A percentile compares a stretch with the other conserved stretches of the same genome.
phyloP scores from a whole-genome alignment of 208 protist genomes.

The Trypanosomatidae sp. region DNA sequence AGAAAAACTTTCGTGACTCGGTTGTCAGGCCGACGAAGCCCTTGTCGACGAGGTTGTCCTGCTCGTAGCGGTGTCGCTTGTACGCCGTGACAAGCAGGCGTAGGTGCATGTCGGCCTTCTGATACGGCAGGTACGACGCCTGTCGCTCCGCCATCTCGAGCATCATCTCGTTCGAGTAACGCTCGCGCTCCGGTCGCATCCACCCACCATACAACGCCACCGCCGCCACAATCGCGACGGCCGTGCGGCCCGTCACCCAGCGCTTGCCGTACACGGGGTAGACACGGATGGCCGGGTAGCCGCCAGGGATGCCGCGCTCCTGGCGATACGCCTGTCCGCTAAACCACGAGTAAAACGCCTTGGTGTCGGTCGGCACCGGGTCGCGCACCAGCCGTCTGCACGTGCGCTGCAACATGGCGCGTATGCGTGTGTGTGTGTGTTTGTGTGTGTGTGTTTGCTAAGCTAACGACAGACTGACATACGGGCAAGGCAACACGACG shows the following conservation, averaged over 20 bases:
- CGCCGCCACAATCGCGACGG: constrained; percentile 76
- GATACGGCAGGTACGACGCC: constrained; percentile 70
- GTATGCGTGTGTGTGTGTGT: not conserved
- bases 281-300: constrained; percentile 73
- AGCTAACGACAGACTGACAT: not conserved
- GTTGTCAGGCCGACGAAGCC: constrained; percentile 83
- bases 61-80: constrained; percentile 80
- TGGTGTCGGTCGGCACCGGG: constrained; percentile 77
- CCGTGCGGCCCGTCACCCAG: constrained; percentile 79
- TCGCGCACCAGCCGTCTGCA: constrained; percentile 50
- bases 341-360: constrained; percentile 85
- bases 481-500: not conserved
- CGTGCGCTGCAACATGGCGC: constrained; percentile 40
- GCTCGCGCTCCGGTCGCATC: constrained; percentile 73
- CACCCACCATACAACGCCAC: constrained; percentile 80
- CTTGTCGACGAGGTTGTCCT: constrained; percentile 85
- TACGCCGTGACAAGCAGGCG: constrained; percentile 65
- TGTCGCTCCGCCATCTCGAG: constrained; percentile 81
- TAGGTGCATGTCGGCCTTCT: constrained; percentile 76
- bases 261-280: constrained; percentile 87
- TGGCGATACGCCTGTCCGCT: constrained; percentile 85
- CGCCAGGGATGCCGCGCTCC: constrained; percentile 75
- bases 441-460: not conserved
- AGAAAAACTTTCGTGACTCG: constrained; percentile 89
- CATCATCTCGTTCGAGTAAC: constrained; percentile 85